Base-by-base conservation (phyloP, 116 monocot species). In the Dioscorea cayenensis region DNA sequence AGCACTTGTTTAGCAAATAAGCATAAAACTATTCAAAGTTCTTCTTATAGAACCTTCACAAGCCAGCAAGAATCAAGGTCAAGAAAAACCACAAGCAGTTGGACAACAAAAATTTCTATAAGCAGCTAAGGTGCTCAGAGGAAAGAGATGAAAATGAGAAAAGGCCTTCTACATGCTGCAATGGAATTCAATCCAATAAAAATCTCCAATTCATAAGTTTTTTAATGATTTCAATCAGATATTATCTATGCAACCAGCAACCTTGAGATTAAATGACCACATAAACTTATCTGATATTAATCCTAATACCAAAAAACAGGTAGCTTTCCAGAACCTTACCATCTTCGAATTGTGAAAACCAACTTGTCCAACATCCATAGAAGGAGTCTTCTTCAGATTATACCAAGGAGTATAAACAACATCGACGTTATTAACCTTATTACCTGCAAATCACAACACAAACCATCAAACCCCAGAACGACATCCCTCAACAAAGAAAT, bases 361-460 rank as follows among this genome's bases (percentile, higher is more conserved):
- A 81, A 92, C 92, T 86, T 92, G 92, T 5, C 92, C 92, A 68
- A 92, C 88, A 81, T 92, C 92, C 92, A 92, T 92, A 2, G 92
- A 85, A 71, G 88, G 76, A 74, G 92, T 88, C 72, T 92, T 92
- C 78, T 85, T 92, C 83, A 85, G 77, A 66, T 97, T 97, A 74
- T 80, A 88, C 97, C 97, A 97, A 66, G 97, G 97, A 0, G 93
- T 88, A 68, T 92, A 92, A 59, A 88, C 97, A 77, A 97, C 86
- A 74, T 97, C 97, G 12, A 97, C 73, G 82, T 97, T 97, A 73
- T 97, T 97, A 72, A 88, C 83, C 83, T 97, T 97, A 79, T 97
- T 97, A 60, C 97, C 97, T 97, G 73, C 73, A 72, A 61, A 67
- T n/a, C 48, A 67, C 21, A 20, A 68, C 69, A 51, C 14, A 50